Evolutionary conservation across 2,329 filamentous ascomycete species (phyloP).

Genomic region (Taxawa tesnikishii): DNA sequence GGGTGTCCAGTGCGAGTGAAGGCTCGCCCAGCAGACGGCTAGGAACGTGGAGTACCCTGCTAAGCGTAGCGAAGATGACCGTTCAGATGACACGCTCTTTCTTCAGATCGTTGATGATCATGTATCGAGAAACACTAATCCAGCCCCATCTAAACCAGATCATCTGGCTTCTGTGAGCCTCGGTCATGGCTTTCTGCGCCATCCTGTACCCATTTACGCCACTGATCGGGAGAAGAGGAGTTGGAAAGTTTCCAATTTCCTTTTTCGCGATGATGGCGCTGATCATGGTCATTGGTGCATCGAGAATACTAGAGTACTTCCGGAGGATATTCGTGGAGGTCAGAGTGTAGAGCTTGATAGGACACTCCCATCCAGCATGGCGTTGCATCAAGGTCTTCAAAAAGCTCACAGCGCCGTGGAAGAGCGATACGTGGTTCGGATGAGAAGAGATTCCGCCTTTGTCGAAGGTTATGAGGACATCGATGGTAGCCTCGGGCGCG

Average conservation of each 20-base stretch:
- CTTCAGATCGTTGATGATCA: slow-evolving; percentile 83
- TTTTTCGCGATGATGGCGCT: slow-evolving; percentile 35
- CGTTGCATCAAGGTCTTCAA: slow-evolving; percentile 51
- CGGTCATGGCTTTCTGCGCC: slow-evolving; percentile 78
- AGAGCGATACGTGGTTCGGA: slow-evolving; percentile 86
- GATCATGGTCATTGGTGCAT: slow-evolving; percentile 56
- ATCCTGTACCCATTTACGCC: slow-evolving; percentile 49
- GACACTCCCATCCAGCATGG: slow-evolving; percentile 52
- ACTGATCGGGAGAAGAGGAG: slow-evolving; percentile 58
- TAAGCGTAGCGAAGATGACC: too few species aligned
- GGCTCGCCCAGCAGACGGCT: too few species aligned
- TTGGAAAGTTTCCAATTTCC: slow-evolving; percentile 41
- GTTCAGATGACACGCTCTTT: slow-evolving; percentile 35
- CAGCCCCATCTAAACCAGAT: slow-evolving; percentile 95
- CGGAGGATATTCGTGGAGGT: slow-evolving; percentile 58
- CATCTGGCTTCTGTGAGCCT: slow-evolving; percentile 91
- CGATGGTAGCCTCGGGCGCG: slow-evolving; percentile 48
- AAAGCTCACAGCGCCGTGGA: slow-evolving; percentile 68
- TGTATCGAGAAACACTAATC: slow-evolving; percentile 84
- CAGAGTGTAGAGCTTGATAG: slow-evolving; percentile 78
- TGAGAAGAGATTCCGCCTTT: slow-evolving; percentile 69
- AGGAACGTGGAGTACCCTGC: too few species aligned
- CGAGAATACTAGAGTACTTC: slow-evolving; percentile 72
- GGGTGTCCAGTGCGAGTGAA: too few species aligned
- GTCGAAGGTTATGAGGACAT: slow-evolving; percentile 87